Base-by-base conservation (phyloP, 108 stramenopile genomes). In the Aurantiochytrium sp. region DNA sequence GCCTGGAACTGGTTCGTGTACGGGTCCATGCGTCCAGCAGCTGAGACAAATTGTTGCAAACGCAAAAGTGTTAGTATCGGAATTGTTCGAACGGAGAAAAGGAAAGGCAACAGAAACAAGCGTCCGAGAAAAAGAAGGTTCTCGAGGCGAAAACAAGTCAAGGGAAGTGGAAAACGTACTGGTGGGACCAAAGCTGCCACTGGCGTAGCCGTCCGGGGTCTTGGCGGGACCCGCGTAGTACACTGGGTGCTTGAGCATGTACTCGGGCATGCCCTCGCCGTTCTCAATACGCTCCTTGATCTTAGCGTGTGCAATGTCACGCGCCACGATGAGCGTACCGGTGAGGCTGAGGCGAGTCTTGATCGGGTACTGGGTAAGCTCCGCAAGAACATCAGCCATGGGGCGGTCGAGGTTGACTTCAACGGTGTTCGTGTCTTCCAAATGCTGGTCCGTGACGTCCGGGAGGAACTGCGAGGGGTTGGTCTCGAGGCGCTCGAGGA, bases 181-280 rank as follows among this genome's bases (percentile, higher is more conserved):
- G n/a, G 97, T 98, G 4, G 97, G 98, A 6, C 98, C 97, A 89
- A 98, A 98, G 23, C 94, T 95, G 29, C 98, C 98, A 58, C 96
- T 96, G 10, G 98, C 97, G 88, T 97, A 97, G 5, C 98, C 98
- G 43, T 97, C 96, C 0, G 98, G 98, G 28, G 97, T 98, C 92
- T 98, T 97, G 28, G 98, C 98, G 6, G 97, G 98, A 45, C 98
- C 98, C 59, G 98, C 98, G 55, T 98, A 98, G 93, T 98, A 98
- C 25, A 98, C 96, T 60, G 97, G 97, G 88, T 97, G 95, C 69
- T 97, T 93, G 92, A 97, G 97, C 58, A 97, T 96, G 91, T 98
- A 98, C 58, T 98, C 94, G 12, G 98, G 98, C 72, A 98, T 91
- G 58, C 97, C 97, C 88, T 97, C 95, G 47, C 98, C 98, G 49